Evolutionary conservation across 768 basidiomycete genomes (phyloP).

Genomic region (Cyclocybe cylindracea): DNA sequence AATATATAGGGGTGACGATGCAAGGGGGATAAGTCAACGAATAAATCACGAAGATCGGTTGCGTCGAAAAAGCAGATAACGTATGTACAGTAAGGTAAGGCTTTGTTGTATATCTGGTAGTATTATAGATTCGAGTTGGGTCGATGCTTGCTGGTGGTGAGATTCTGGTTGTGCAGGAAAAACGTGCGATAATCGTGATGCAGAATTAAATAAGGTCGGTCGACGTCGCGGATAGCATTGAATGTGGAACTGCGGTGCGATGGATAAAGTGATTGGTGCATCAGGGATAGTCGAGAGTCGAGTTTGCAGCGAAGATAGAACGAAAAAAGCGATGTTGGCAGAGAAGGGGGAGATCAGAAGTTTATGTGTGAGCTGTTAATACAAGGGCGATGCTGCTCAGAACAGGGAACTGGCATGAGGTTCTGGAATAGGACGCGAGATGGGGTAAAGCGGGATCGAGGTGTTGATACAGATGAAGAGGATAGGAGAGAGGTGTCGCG

Average conservation of each 20-base stretch:
- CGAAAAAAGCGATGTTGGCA: conserved; percentile 12
- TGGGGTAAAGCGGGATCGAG: conserved; percentile 42
- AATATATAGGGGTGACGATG: conserved; percentile 20
- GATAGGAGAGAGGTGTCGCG: conserved; percentile 25
- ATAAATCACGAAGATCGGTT: conserved; percentile 27
- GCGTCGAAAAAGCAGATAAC: conserved; percentile 8
- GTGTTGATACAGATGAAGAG: conserved; percentile 27
- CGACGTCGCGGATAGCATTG: conserved; percentile 17
- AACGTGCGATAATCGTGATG: conserved; percentile 24
- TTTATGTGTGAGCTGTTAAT: conserved; percentile 28
- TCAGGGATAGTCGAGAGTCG: not conserved
- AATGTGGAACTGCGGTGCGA: conserved; percentile 7
- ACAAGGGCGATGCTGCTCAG: conserved; percentile 25
- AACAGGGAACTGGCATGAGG: conserved; percentile 60
- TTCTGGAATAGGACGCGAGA: conserved; percentile 53
- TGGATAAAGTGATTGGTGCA: conserved; percentile 1
- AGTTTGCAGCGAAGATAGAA: conserved; percentile 7
- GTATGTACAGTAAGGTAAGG: conserved; percentile 18
- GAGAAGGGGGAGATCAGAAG: conserved; percentile 15
- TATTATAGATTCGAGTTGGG: conserved; percentile 15
- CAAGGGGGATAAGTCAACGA: conserved; percentile 25
- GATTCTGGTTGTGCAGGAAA: conserved; percentile 15
- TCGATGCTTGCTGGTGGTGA: conserved; percentile 12
- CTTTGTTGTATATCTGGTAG: conserved; percentile 11
- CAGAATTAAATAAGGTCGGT: conserved; percentile 19